Conservation (phyloP, 495 filamentous ascomycete species). For the Penicillium waksmanii region DNA sequence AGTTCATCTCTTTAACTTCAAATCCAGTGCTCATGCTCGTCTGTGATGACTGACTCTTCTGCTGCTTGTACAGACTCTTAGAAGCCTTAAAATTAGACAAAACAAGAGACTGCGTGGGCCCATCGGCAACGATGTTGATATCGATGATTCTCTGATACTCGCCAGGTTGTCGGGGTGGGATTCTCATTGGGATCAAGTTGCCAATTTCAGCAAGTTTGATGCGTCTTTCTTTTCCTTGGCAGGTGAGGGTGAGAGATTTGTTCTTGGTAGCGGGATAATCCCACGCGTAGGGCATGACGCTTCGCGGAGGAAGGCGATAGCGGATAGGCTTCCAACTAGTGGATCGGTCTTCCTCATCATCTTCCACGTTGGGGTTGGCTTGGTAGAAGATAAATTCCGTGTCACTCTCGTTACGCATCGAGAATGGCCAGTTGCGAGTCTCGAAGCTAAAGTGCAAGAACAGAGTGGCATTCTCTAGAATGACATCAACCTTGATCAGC, state of each 20-base stretch:
- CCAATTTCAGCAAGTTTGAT: slow-evolving; percentile 96
- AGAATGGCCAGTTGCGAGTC: slow-evolving; percentile 95
- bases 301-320: slow-evolving; percentile 90
- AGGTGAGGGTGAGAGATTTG: slow-evolving; percentile 84
- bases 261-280: slow-evolving; percentile 97
- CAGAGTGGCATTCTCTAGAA: slow-evolving; percentile 89
- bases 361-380: slow-evolving; percentile 76
- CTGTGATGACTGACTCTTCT: slow-evolving; percentile 58
- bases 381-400: slow-evolving; percentile 96
- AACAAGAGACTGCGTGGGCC: slow-evolving; percentile 91
- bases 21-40: slow-evolving; percentile 71
- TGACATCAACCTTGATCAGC: slow-evolving; percentile 83
- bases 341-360: slow-evolving; percentile 74
- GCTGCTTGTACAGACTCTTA: slow-evolving; percentile 93
- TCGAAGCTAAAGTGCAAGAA: slow-evolving; percentile 91
- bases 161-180: slow-evolving; percentile 60
- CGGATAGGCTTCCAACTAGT: slow-evolving; percentile 87
- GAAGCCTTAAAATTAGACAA: slow-evolving; percentile 93
- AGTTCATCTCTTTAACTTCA: slow-evolving; percentile 90
- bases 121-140: slow-evolving; percentile 92
- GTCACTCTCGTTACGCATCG: slow-evolving; percentile 96
- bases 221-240: slow-evolving; percentile 79
- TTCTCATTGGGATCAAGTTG: slow-evolving; percentile 87
- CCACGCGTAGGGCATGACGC: slow-evolving; percentile 99
- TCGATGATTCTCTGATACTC: slow-evolving; percentile 82